Evolutionary conservation across 2,329 filamentous ascomycete species (phyloP).

Genomic region (Aspergillus fumigatus): DNA sequence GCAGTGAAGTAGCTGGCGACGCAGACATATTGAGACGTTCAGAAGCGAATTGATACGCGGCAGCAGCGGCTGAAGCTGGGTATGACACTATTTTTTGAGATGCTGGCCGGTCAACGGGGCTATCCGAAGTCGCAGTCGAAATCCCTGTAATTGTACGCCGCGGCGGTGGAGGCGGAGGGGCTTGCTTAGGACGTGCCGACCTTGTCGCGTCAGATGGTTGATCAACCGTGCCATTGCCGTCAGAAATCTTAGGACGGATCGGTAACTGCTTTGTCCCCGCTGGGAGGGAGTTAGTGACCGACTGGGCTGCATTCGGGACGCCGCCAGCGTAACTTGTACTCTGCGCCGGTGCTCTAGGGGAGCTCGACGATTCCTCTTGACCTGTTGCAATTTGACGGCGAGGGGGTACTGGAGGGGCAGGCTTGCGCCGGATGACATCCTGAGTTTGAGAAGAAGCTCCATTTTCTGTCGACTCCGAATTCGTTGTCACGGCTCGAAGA

Average conservation of each 20-base stretch:
- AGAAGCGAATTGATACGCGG: slow-evolving; percentile 29
- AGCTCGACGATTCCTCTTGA: slow-evolving; percentile 7
- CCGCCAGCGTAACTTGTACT: slow-evolving; percentile 11
- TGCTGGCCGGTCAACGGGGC: slow-evolving; percentile 10
- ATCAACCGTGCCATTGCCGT: background rate
- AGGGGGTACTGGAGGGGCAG: slow-evolving; percentile 35
- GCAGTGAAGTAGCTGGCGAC: slow-evolving; percentile 14
- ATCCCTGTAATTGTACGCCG: slow-evolving; percentile 27
- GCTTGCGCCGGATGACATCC: slow-evolving; percentile 29
- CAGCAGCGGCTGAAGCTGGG: slow-evolving; percentile 22
- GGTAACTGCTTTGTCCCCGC: slow-evolving; percentile 10
- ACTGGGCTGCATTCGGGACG: slow-evolving; percentile 12
- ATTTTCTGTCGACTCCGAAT: slow-evolving; percentile 14
- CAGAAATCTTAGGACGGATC: slow-evolving; percentile 4
- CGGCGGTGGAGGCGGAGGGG: slow-evolving; percentile 29
- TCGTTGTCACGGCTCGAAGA: slow-evolving; percentile 32
- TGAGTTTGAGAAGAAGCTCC: slow-evolving; percentile 7
- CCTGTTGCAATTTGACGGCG: slow-evolving; percentile 23
- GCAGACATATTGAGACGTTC: slow-evolving; percentile 22
- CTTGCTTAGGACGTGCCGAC: slow-evolving; percentile 19
- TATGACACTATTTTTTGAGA: slow-evolving; percentile 23
- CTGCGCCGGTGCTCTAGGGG: slow-evolving; percentile 1
- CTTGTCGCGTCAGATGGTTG: slow-evolving; percentile 3
- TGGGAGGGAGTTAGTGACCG: slow-evolving; percentile 16
- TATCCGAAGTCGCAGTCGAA: slow-evolving; percentile 12